These are phyloP conservation scores for Volvox reticuliferus DNA, from an alignment of 139 green algal genomes.

Conservation along the genomic window DNA sequence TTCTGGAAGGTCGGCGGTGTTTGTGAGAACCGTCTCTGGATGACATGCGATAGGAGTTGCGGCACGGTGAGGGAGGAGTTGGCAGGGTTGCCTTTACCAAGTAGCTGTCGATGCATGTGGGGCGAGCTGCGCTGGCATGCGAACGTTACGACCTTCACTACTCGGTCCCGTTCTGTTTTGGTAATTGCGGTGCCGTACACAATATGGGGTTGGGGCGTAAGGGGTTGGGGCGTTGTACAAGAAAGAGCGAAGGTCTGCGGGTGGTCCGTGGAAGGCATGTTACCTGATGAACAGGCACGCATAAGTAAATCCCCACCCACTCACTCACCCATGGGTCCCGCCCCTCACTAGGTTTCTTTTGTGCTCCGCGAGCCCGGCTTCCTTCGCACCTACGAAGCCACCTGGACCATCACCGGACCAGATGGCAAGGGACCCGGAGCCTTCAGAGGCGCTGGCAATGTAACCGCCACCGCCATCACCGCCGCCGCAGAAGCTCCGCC, in stretches of 20 bases:
- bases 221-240: no score
- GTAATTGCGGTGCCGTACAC: no score
- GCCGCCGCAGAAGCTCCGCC: background rate
- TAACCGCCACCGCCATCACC: background rate
- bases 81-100: no score
- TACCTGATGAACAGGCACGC: no score
- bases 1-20: constrained; percentile 65
- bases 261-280: no score
- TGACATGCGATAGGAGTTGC: constrained; percentile 54
- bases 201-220: no score
- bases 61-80: constrained; percentile 67
- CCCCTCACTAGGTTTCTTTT: constrained; percentile 54
- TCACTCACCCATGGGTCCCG: background rate
- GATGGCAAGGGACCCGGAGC: constrained; percentile 10
- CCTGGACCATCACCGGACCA: constrained; percentile 50
- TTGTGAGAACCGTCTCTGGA: constrained; percentile 57
- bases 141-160: background rate
- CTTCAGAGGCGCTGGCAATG: background rate
- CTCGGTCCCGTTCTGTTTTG: no score
- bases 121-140: background rate
- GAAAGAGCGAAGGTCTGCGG: no score
- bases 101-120: no score
- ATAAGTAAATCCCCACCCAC: no score
- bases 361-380: constrained; percentile 68
- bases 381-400: constrained; percentile 60